phyloP scores from a whole-genome alignment of 208 protist species.

The Acanthamoeba lenticulata region DNA sequence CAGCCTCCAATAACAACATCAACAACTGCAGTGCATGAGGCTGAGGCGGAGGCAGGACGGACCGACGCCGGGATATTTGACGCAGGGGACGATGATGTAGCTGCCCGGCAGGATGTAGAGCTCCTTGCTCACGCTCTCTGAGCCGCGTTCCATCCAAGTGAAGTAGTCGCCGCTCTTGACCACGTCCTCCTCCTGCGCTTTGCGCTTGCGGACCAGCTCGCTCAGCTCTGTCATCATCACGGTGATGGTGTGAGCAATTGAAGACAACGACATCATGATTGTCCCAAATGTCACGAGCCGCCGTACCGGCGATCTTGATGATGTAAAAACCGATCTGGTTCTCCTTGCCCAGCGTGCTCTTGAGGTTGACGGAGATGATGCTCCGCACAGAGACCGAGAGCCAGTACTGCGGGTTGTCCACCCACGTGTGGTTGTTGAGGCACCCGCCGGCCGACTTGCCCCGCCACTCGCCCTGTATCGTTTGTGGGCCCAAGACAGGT shows the following conservation, averaged over 20 bases:
- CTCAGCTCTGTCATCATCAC: conserved; percentile 1
- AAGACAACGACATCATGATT: background rate
- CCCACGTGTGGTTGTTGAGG: conserved; percentile 37
- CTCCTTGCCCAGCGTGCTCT: conserved; percentile 44
- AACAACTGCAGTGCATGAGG: background rate
- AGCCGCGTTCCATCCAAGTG: conserved; percentile 30
- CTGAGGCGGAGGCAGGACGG: background rate
- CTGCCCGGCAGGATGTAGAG: conserved; percentile 40
- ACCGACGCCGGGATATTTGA: conserved; percentile 60
- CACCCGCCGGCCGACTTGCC: conserved; percentile 46
- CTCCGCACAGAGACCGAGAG: conserved; percentile 41
- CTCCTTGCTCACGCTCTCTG: conserved; percentile 44
- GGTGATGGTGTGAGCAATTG: background rate
- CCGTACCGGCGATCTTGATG: conserved; percentile 59
- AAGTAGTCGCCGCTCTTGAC: conserved; percentile 47
- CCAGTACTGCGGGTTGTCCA: conserved; percentile 52
- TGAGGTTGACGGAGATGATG: conserved; percentile 43
- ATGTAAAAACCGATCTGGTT: conserved; percentile 55
- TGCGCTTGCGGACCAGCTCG: conserved; percentile 38
- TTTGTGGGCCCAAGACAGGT: background rate
- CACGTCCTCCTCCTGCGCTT: conserved; percentile 61
- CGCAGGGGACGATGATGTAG: conserved; percentile 49
- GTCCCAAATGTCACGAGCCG: too few species aligned
- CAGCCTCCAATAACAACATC: too few species aligned
- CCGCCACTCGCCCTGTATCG: conserved; percentile 33